Evolutionary conservation across 2,329 filamentous ascomycete genomes (phyloP).

Genomic region (Fusarium sp.): DNA sequence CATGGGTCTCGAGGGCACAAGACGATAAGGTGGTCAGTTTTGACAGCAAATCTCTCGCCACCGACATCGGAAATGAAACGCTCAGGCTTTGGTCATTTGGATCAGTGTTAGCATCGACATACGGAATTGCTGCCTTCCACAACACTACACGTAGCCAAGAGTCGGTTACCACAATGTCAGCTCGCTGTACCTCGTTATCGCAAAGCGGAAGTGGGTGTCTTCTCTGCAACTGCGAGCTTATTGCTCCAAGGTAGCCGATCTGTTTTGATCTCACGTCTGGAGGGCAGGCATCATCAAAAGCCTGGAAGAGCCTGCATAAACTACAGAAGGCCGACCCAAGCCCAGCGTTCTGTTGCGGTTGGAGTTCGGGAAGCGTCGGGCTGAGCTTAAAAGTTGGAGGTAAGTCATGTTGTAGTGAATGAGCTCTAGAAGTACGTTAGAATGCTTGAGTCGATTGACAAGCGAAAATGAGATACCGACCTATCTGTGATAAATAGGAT

Average conservation of each 20-base stretch:
- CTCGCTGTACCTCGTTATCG: conserved; percentile 25
- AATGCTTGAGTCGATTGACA: accelerated
- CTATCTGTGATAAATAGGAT: conserved; percentile 30
- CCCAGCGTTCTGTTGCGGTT: neutral
- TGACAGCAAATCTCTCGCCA: conserved; percentile 23
- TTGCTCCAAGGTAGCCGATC: conserved; percentile 15
- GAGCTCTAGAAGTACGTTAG: conserved; percentile 10
- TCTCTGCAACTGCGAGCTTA: conserved; percentile 17
- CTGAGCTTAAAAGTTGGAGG: conserved; percentile 34
- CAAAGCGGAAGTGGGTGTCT: conserved; percentile 8
- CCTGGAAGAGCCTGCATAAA: conserved; percentile 27
- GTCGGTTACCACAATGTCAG: conserved; percentile 27
- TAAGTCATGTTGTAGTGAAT: conserved; percentile 27
- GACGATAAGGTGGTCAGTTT: conserved; percentile 26
- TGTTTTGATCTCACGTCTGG: conserved; percentile 15
- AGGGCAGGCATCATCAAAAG: conserved; percentile 28
- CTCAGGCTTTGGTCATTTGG: conserved; percentile 22
- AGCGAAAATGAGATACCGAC: neutral
- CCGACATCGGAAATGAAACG: conserved; percentile 26
- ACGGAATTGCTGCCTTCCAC: conserved; percentile 31
- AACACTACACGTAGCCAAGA: conserved; percentile 30
- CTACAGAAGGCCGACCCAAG: conserved; percentile 25
- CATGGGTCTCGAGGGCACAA: conserved; percentile 25
- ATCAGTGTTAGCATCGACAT: conserved; percentile 20
- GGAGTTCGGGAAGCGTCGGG: conserved; percentile 18